Evolutionary conservation across 2,329 filamentous ascomycete genomes (phyloP).

Genomic region (Arachnomyces sp.): DNA sequence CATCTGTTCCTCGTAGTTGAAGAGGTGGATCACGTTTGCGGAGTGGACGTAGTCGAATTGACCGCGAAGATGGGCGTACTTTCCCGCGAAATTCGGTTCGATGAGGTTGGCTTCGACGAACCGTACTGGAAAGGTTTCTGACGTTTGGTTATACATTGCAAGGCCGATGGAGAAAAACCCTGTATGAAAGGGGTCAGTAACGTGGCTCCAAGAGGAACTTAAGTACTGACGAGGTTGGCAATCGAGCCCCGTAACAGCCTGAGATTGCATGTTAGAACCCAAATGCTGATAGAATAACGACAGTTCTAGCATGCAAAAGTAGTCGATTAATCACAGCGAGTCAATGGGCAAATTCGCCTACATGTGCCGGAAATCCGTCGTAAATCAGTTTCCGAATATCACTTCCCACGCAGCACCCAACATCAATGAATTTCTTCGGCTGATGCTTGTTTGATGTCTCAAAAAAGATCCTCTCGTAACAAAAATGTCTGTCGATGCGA

Average conservation of each 20-base stretch:
- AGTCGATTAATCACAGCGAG: background rate
- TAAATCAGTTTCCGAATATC: constrained; percentile 1
- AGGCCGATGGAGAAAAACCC: background rate
- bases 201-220: background rate
- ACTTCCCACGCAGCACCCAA: background rate
- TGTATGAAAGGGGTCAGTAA: background rate
- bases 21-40: background rate
- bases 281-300: background rate
- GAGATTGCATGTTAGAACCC: too few relatives aligned
- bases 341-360: background rate
- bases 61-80: background rate
- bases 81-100: background rate
- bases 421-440: background rate
- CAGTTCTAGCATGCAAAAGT: background rate
- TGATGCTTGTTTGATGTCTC: background rate
- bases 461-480: background rate
- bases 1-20: background rate
- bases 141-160: background rate
- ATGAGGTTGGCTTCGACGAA: background rate
- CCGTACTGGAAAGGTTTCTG: background rate
- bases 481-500: background rate
- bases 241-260: background rate
- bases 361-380: background rate
- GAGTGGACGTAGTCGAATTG: constrained; percentile 1
- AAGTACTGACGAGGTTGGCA: background rate